phyloP scores from a whole-genome alignment of 2,329 filamentous ascomycete genomes.

The Sarocladium strictum region DNA sequence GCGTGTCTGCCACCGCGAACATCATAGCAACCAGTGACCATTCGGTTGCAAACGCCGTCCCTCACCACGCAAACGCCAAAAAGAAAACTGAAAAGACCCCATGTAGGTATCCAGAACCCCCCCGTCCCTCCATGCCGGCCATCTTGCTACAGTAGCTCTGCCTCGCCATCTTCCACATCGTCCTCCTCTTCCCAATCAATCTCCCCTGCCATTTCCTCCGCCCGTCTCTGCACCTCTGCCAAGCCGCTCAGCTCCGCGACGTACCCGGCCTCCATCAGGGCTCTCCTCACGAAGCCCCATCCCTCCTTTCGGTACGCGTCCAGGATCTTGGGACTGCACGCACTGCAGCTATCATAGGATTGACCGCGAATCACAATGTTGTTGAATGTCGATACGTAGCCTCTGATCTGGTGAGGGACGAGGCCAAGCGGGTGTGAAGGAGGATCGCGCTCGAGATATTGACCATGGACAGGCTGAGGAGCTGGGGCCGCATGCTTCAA shows the following conservation, averaged over 20 bases:
- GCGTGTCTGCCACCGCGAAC: too few relatives aligned
- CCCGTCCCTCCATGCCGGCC: not conserved
- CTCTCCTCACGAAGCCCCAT: constrained; percentile 72
- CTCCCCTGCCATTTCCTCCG: constrained; percentile 44
- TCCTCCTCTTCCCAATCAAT: constrained; percentile 60
- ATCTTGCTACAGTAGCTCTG: constrained; percentile 38
- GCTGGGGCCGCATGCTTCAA: constrained; percentile 56
- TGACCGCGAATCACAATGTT: constrained; percentile 67
- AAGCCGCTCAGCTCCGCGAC: constrained; percentile 71
- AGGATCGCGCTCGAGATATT: constrained; percentile 47
- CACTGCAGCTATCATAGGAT: constrained; percentile 76
- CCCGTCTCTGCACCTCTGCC: constrained; percentile 61
- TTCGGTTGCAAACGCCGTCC: not conserved
- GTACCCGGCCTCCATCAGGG: constrained; percentile 69
- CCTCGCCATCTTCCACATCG: constrained; percentile 38
- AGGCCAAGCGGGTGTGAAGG: constrained; percentile 57
- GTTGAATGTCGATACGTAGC: constrained; percentile 68
- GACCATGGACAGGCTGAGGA: constrained; percentile 35
- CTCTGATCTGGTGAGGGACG: constrained; percentile 75
- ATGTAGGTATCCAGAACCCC: not conserved
- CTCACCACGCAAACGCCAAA: not conserved
- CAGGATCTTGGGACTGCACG: constrained; percentile 67
- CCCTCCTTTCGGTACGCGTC: constrained; percentile 60
- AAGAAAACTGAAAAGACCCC: not conserved
- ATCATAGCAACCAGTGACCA: not conserved